A percentile compares a stretch with the other conserved stretches of the same genome.
Conservation (phyloP, 2,329 filamentous ascomycete species). For the Rutstroemia sydowiana region DNA sequence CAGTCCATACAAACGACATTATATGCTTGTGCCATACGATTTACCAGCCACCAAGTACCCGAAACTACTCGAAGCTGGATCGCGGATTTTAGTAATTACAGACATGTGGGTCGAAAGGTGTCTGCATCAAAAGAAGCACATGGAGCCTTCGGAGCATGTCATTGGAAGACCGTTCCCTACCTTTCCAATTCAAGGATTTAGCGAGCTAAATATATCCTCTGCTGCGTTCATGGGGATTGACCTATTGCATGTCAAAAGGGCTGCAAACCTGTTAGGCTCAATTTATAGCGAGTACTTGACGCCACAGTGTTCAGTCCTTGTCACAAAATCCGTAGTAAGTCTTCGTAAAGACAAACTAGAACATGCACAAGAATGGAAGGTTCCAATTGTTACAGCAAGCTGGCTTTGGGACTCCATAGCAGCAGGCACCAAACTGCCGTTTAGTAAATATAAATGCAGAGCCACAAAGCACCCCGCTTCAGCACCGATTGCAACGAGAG, state of each 20-base stretch:
- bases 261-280: constrained; percentile 69
- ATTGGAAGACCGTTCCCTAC: constrained; percentile 69
- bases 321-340: constrained; percentile 44
- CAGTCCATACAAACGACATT: constrained; percentile 14
- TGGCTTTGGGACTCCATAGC: constrained; percentile 83
- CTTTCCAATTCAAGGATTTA: constrained; percentile 64
- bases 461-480: constrained; percentile 23
- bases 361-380: constrained; percentile 64
- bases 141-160: constrained; percentile 61
- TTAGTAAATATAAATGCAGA: constrained; percentile 37
- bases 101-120: constrained; percentile 94
- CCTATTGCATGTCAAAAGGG: constrained; percentile 73
- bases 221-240: constrained; percentile 81
- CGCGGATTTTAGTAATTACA: constrained; percentile 53
- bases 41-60: constrained; percentile 26
- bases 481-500: constrained; percentile 13
- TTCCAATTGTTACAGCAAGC: constrained; percentile 71
- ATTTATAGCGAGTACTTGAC: constrained; percentile 73
- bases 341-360: constrained; percentile 69
- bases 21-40: constrained; percentile 40
- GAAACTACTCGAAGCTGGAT: constrained; percentile 29
- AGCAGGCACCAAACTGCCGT: constrained; percentile 43
- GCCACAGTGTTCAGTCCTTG: constrained; percentile 62
- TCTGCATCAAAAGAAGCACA: constrained; percentile 65
- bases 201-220: constrained; percentile 65